Evolutionary conservation across 306 rosid genomes (phyloP), one percentile per base, ranked within the genome.

Genomic region (Abrus precatorius): DNA sequence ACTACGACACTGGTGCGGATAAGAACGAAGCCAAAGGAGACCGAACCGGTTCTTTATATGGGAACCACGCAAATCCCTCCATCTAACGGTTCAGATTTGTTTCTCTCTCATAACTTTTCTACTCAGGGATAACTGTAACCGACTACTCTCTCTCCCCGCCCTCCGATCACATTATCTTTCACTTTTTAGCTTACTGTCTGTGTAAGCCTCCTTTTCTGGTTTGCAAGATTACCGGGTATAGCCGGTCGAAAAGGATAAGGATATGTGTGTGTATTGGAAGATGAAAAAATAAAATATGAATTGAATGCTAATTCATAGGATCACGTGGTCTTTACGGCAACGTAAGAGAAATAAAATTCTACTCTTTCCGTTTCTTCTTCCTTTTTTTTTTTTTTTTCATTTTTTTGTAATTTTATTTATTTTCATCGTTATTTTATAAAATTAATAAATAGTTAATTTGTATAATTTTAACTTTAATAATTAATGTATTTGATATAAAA

Each of bases 241-340:
- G 43, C 84, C 87, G 71, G 87, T 84, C 0, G 5, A 29, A 29
- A 60, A 1, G 84, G 87, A 84, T 84, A 84, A 79, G 84, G 77
- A 84, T 79, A 40, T 27, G 50, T 13, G 20, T 30, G 5, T 13
- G 29, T 40, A 7, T 14, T 13, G 3, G 33, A 69, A 12, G 71
- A 66, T 14, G 20, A 36, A 32, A 56, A 57, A 33, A 14, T 74
- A 6, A 78, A 79, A 68, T 79, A 33, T 41, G 44, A 49, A 64
- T 60, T 84, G 11, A 79, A 74, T 73, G 72, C 65, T 4, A 75
- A 70, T 69, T 12, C 74, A 78, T 47, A 47, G 84, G 85, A 75
- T 80, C 85, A 76, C 87, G 79, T 84, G 75, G 60, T 64, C 87
- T 62, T 69, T 70, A 84, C 85, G 76, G 64, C 66, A 69, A 43